Conservation (phyloP, 208 protist genomes). For the Naegleria fowleri region DNA sequence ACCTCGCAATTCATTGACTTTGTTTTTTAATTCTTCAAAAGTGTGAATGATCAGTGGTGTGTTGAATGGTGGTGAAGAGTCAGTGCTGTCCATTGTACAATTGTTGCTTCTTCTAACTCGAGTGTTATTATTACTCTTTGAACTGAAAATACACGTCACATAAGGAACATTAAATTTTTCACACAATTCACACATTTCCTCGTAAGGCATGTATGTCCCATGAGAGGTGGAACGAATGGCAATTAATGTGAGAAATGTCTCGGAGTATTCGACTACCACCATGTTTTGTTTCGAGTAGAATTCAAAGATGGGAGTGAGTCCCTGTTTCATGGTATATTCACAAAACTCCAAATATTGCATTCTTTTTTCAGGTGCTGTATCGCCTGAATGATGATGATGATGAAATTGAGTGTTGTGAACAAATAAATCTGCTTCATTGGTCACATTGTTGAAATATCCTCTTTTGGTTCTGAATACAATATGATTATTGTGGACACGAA, state of each 20-base stretch:
- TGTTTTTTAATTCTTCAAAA: not conserved
- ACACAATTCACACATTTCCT: not conserved
- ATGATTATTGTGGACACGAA: not conserved
- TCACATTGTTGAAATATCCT: not conserved
- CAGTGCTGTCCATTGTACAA: no score
- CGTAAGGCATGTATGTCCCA: not conserved
- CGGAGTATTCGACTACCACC: not conserved
- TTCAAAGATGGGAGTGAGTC: slow-evolving; percentile 20
- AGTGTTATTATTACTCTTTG: no score
- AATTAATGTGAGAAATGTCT: not conserved
- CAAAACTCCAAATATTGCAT: not conserved
- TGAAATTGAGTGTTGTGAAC: no score
- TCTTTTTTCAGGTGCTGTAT: not conserved
- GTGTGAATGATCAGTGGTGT: not conserved
- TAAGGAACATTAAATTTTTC: not conserved
- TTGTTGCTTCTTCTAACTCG: no score
- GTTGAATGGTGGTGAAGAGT: not conserved
- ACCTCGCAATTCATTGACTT: not conserved
- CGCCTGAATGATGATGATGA: no score
- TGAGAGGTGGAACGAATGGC: not conserved
- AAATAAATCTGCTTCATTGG: not conserved
- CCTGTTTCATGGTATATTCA: not conserved
- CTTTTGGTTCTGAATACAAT: not conserved
- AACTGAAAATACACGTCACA: not conserved
- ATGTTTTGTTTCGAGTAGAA: not conserved